Evolutionary conservation across 345 rosid species (phyloP), one percentile per base, ranked within the genome.

Genomic region (Microthlaspi erraticum): DNA sequence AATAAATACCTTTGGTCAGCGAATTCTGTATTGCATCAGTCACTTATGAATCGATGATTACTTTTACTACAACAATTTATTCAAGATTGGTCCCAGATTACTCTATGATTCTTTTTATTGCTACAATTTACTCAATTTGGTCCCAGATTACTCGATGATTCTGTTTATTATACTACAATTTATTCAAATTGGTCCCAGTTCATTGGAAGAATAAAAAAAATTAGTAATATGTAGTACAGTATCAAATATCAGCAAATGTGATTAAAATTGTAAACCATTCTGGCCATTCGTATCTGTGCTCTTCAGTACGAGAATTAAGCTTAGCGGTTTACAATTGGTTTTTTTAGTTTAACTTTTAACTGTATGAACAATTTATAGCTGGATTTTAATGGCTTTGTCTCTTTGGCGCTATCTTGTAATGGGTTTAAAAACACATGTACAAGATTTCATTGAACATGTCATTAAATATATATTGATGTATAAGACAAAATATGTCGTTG

Each of bases 131-230:
- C 29, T 26, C 29, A 26, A 5, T 26, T 26, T 26, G 29, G 29
- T 26, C 29, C 29, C 29, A 26, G 4, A 26, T 26, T 26, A 70
- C 66, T 50, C 60, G 36, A 48, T 48, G 60, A 50, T 49, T 39
- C 20, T 16, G 16, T 23, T 20, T 23, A 43, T 34, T 20, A n/a
- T n/a, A 46, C 31, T 37, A 50, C 39, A 31, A 60, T 32, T 72
- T 53, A 62, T 34, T 72, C 46, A 63, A 44, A 72, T n/a, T 26
- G 76, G 76, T 62, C 76, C 69, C 41, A 54, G 0, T 45, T 44
- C 39, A 54, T 54, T 53, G 64, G 76, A 63, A 54, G 41, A 45
- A 48, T 63, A 54, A 3, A 62, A 61, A n/a, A 4, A 48, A 57
- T 52, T 26, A 34, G 23, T 53, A 14, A 5, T 32, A 14, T 38